Base-by-base conservation (phyloP, 192 early-diverging fungal species). In the Gaertneriomyces sp. region DNA sequence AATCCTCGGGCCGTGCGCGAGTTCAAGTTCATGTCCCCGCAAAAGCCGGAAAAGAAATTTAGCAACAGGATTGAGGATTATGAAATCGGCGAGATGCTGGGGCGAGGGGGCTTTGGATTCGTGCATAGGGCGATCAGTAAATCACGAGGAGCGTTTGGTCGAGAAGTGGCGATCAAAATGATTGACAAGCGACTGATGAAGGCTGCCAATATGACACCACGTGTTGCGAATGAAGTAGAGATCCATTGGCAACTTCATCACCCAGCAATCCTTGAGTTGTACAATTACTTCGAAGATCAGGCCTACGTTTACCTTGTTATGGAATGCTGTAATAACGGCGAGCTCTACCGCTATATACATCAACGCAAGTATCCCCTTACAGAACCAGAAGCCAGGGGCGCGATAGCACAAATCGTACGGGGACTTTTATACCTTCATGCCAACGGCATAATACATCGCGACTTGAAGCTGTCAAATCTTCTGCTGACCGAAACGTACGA, bases 391-490 rank as follows among this genome's bases (percentile, higher is more conserved):
- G 79, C 79, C 1, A 60, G 88, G 11, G 56, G 64, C 1, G 71
- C 85, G 4, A 73, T 87, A 73, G 56, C 74, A 25, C 84, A 88
- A 53, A 46, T 90, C 0, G 76, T 85, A 5, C 63, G 69, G 0
- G 90, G 87, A 4, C 61, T 90, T 5, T 63, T 72, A 41, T 86
- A 90, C 60, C 44, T 92, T 59, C 90, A 92, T 67, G 55, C 68
- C 3, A 66, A 78, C 45, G 83, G 82, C 4, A 87, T 91, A 11
- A 70, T 91, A 58, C 90, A 91, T 66, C 76, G 90, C 16, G 89
- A 92, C 57, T 65, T 92, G 59, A 92, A 92, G 75, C 70, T 89
- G 56, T 82, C 86, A 17, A 92, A 92, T 66, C 73, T 92, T 17
- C 41, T 92, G 56, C 74, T 90, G 54, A 79, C 84, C 0, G 69